These are phyloP conservation scores for Coemansia aciculifera DNA, from an alignment of 192 early-diverging fungal genomes.

Conservation along the genomic window DNA sequence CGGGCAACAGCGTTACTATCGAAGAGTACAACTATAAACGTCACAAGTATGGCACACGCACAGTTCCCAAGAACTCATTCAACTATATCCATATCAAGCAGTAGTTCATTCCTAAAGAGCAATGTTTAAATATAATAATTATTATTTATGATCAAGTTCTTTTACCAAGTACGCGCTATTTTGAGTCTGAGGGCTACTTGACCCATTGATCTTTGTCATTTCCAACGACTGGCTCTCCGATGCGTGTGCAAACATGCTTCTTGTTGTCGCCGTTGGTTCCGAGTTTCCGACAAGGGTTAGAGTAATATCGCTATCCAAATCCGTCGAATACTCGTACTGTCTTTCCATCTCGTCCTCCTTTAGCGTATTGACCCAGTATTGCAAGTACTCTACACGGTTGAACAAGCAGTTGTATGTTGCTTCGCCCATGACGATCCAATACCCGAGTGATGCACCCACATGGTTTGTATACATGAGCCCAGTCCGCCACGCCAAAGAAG, in stretches of 20 bases:
- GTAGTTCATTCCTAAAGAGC: background rate
- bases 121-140: background rate
- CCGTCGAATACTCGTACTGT: constrained; percentile 32
- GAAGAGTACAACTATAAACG: constrained; percentile 20
- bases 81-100: constrained; percentile 20
- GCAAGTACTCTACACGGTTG: constrained; percentile 38
- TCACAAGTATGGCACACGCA: constrained; percentile 1
- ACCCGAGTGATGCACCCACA: constrained; percentile 27
- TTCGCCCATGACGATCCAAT: constrained; percentile 48
- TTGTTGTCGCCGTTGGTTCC: constrained; percentile 6
- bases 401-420: constrained; percentile 42
- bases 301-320: constrained; percentile 21
- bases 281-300: constrained; percentile 16
- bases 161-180: constrained; percentile 5
- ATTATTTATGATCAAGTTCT: background rate
- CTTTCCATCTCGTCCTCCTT: constrained; percentile 36
- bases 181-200: background rate
- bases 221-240: background rate
- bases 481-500: constrained; percentile 38
- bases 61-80: constrained; percentile 9
- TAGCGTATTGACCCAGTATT: constrained; percentile 42
- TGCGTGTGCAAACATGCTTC: background rate
- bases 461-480: constrained; percentile 37
- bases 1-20: constrained; percentile 9
- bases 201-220: background rate